Evolutionary conservation across 176 grass and related monocot species (phyloP).

Genomic region (Urochloa ruziziensis): DNA sequence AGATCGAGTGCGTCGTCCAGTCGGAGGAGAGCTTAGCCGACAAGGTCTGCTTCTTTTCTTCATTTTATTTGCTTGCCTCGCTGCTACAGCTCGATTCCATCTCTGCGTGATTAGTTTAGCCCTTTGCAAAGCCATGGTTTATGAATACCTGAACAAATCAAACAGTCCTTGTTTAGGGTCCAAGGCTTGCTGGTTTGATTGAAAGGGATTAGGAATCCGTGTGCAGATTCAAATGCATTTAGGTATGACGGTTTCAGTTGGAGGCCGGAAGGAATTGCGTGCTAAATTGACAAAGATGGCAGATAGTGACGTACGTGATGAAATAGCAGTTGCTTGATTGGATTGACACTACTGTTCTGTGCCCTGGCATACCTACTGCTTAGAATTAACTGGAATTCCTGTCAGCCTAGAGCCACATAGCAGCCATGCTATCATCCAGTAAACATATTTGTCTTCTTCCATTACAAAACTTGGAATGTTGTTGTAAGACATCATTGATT

Average conservation of each 20-base stretch:
- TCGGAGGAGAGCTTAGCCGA: conserved; percentile 25
- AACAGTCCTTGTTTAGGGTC: background rate
- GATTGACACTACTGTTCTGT: background rate
- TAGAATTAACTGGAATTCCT: background rate
- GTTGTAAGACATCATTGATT: background rate
- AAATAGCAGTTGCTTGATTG: background rate
- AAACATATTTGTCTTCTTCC: background rate
- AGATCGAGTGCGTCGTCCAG: conserved; percentile 53
- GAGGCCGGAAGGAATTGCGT: background rate
- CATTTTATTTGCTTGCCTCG: background rate
- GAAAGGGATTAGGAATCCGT: background rate
- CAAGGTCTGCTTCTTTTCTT: conserved; percentile 14
- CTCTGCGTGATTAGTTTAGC: background rate
- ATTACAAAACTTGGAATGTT: background rate
- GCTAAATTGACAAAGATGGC: background rate
- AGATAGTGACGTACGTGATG: background rate
- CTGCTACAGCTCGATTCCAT: background rate
- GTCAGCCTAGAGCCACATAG: background rate
- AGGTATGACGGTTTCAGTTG: background rate
- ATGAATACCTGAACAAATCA: background rate
- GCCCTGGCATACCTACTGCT: background rate
- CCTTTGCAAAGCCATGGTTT: background rate
- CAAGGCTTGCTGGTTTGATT: background rate
- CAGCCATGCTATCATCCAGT: background rate
- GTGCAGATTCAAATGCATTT: background rate